Evolutionary conservation across 331 rosid genomes (phyloP).

Genomic region (Pyrus hybrid): DNA sequence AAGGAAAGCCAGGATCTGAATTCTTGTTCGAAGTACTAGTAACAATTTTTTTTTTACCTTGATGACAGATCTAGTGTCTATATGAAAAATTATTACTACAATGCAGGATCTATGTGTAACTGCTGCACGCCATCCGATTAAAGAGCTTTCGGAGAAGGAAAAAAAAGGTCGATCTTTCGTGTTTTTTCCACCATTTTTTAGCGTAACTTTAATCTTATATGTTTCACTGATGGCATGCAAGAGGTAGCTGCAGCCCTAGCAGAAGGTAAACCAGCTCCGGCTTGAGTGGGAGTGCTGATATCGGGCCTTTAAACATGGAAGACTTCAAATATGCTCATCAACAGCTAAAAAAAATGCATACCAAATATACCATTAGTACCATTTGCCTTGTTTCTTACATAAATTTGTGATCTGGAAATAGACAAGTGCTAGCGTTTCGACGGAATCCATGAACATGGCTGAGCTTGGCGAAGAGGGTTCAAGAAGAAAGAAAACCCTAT

Average conservation of each 20-base stretch:
- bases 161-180: constrained; percentile 44
- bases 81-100: constrained; percentile 1
- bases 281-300: constrained; percentile 76
- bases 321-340: constrained; percentile 81
- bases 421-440: constrained; percentile 83
- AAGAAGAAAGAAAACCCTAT: constrained; percentile 67
- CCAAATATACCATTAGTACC: not conserved
- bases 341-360: constrained; percentile 38
- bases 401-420: constrained; percentile 5
- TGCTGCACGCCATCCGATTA: constrained; percentile 92
- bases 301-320: constrained; percentile 68
- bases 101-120: constrained; percentile 82
- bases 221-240: constrained; percentile 30
- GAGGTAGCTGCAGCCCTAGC: constrained; percentile 65
- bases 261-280: constrained; percentile 79
- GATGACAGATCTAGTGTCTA: not conserved
- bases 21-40: too few species aligned
- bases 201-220: not conserved
- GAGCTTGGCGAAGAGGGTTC: constrained; percentile 95
- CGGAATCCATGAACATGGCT: constrained; percentile 79
- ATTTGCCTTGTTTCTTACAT: not conserved
- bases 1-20: too few species aligned
- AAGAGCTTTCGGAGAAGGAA: constrained; percentile 86
- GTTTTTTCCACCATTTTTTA: not conserved
- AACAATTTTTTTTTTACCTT: too few species aligned